Evolutionary conservation across 495 filamentous ascomycete genomes (phyloP).

Genomic region (Penicillium samsonianum): DNA sequence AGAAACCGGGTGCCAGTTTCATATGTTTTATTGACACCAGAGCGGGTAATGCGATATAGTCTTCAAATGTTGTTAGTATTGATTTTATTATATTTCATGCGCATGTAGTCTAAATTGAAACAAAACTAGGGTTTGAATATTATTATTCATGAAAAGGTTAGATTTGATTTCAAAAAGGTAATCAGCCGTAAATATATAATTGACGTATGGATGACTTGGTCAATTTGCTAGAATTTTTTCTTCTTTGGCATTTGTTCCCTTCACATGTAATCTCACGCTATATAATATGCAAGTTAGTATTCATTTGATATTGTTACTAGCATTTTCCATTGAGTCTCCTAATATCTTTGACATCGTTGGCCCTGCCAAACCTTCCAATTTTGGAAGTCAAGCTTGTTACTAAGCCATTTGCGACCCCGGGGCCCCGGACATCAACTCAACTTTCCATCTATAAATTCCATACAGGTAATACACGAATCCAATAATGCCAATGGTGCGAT

Average conservation of each 20-base stretch:
- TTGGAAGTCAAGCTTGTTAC: constrained; percentile 1
- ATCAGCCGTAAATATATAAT: too few relatives aligned
- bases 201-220: too few relatives aligned
- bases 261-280: too few relatives aligned
- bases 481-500: not conserved
- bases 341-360: not conserved
- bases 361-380: not conserved
- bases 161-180: too few relatives aligned
- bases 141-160: too few relatives aligned
- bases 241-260: too few relatives aligned
- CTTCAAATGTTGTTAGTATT: not conserved
- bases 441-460: not conserved
- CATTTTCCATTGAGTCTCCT: too few relatives aligned
- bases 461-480: not conserved
- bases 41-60: not conserved
- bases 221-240: too few relatives aligned
- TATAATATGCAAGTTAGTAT: too few relatives aligned
- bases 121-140: not conserved
- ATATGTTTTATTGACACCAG: not conserved
- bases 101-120: not conserved
- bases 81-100: not conserved
- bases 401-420: not conserved
- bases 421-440: not conserved
- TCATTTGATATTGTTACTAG: too few relatives aligned
- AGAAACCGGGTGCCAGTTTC: not conserved